Conservation (phyloP, 2,329 filamentous ascomycete genomes). For the Mycosphaerella arachidis region DNA sequence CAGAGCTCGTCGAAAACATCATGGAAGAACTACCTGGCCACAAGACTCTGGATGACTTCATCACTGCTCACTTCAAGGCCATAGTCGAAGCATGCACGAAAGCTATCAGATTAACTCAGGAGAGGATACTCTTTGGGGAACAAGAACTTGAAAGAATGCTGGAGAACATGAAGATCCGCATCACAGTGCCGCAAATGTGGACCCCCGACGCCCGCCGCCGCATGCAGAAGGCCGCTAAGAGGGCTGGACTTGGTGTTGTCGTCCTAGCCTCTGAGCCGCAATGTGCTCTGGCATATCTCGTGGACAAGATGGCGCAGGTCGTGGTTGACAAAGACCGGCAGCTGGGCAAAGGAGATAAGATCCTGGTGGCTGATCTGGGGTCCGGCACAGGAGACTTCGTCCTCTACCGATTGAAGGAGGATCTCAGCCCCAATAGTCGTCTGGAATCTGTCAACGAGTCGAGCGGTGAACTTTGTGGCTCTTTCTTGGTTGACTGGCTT, state of each 20-base stretch:
- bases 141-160: slow-evolving; percentile 1
- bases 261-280: slow-evolving; percentile 14
- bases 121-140: not conserved
- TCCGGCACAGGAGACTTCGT: slow-evolving; percentile 12
- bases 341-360: slow-evolving; percentile 5
- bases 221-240: slow-evolving; percentile 15
- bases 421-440: slow-evolving; percentile 3
- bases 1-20: not conserved
- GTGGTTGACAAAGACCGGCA: not conserved
- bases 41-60: slow-evolving; percentile 6
- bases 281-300: slow-evolving; percentile 13
- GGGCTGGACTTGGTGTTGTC: slow-evolving; percentile 6
- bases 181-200: slow-evolving; percentile 17
- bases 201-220: slow-evolving; percentile 2
- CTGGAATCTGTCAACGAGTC: slow-evolving; percentile 6
- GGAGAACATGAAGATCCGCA: not conserved
- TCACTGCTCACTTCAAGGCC: slow-evolving; percentile 8
- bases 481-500: slow-evolving; percentile 7
- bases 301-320: slow-evolving; percentile 1
- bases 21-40: slow-evolving; percentile 2
- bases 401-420: not conserved
- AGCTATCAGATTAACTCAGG: not conserved
- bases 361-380: slow-evolving; percentile 10
- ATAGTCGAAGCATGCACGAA: slow-evolving; percentile 5
- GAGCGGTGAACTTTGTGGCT: slow-evolving; percentile 13